phyloP scores from a whole-genome alignment of 1,284 basidiomycete species.

The Trichosporon asahii region DNA sequence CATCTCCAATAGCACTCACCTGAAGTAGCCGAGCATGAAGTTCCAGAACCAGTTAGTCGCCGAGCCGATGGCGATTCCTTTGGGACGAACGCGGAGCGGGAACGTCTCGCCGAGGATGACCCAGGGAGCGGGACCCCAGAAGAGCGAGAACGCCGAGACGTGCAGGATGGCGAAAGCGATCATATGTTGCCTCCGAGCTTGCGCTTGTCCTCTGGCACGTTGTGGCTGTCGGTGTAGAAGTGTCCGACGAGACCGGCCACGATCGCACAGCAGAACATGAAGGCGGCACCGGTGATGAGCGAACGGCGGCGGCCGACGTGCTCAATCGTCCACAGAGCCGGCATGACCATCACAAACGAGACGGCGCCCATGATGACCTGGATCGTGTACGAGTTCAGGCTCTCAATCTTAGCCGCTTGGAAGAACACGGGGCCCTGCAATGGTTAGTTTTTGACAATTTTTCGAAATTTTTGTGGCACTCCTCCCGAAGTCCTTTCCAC shows the following conservation, averaged over 20 bases:
- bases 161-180: slow-evolving; percentile 71
- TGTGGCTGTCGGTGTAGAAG: slow-evolving; percentile 57
- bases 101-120: slow-evolving; percentile 63
- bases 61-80: slow-evolving; percentile 68
- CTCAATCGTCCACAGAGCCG: slow-evolving; percentile 46
- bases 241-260: slow-evolving; percentile 67
- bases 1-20: slow-evolving; percentile 53
- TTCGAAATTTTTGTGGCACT: background rate
- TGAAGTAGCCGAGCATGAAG: slow-evolving; percentile 61
- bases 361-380: slow-evolving; percentile 35
- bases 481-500: background rate
- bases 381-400: slow-evolving; percentile 59
- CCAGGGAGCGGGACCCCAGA: slow-evolving; percentile 65
- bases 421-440: slow-evolving; percentile 70
- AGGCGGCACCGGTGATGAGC: slow-evolving; percentile 56
- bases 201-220: slow-evolving; percentile 39
- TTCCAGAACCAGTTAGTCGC: slow-evolving; percentile 56
- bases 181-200: slow-evolving; percentile 61
- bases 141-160: slow-evolving; percentile 66
- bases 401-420: slow-evolving; percentile 63
- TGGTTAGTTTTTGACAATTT: background rate
- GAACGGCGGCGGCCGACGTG: slow-evolving; percentile 41
- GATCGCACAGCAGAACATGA: slow-evolving; percentile 55
- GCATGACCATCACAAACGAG: slow-evolving; percentile 37
- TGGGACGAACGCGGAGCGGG: slow-evolving; percentile 71